Conservation (phyloP, 768 basidiomycete species). For the Macrocybe gigantea region DNA sequence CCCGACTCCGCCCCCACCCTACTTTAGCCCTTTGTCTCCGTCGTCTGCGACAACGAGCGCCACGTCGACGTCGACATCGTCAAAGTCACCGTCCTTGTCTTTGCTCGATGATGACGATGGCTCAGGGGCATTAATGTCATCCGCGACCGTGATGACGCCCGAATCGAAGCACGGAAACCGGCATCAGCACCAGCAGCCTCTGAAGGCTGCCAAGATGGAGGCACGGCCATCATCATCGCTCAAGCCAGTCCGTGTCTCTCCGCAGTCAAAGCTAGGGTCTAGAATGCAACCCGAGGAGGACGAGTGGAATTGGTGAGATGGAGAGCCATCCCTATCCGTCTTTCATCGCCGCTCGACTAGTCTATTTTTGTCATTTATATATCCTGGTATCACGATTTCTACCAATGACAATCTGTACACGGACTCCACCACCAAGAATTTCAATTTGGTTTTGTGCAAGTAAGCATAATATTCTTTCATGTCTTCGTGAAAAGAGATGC, state of each 20-base stretch:
- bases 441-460: no score
- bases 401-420: no score
- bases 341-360: no score
- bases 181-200: background rate
- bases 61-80: slow-evolving; percentile 2
- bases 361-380: no score
- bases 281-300: slow-evolving; percentile 2
- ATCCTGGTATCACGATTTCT: no score
- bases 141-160: slow-evolving; percentile 26
- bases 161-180: slow-evolving; percentile 10
- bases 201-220: background rate
- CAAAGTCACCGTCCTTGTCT: slow-evolving; percentile 9
- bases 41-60: slow-evolving; percentile 11
- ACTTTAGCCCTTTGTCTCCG: slow-evolving; percentile 11
- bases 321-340: no score
- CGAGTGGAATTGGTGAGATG: slow-evolving; percentile 4
- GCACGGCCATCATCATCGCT: background rate
- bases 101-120: slow-evolving; percentile 36
- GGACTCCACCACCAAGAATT: no score
- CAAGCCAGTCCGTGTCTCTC: background rate
- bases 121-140: slow-evolving; percentile 9
- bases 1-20: slow-evolving; percentile 15
- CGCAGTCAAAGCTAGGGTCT: no score
- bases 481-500: no score
- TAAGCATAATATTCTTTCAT: no score